phyloP scores from a whole-genome alignment of 306 rosid genomes.

The Oxytropis ochrocephala region DNA sequence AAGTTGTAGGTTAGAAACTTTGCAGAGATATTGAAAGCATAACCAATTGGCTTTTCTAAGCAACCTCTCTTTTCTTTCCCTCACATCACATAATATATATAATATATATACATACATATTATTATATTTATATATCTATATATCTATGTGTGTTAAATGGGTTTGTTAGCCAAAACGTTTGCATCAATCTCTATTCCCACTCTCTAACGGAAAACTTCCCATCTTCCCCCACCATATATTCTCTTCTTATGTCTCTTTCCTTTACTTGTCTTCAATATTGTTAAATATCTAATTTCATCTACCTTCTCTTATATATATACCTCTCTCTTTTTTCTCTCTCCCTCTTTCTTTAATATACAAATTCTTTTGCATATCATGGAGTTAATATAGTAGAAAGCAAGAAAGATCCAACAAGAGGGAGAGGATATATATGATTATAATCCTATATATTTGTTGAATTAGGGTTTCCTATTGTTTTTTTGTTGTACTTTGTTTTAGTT shows the following conservation, averaged over 20 bases:
- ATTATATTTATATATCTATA: background rate
- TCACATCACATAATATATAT: background rate
- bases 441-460: slow-evolving; percentile 18
- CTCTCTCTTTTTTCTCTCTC: background rate
- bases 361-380: background rate
- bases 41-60: slow-evolving; percentile 78
- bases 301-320: background rate
- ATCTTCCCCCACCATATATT: slow-evolving; percentile 53
- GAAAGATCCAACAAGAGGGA: slow-evolving; percentile 19
- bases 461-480: slow-evolving; percentile 19
- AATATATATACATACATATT: background rate
- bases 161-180: slow-evolving; percentile 88
- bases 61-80: slow-evolving; percentile 54
- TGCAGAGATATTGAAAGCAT: slow-evolving; percentile 91
- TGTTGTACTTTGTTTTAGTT: background rate
- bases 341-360: background rate
- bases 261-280: slow-evolving; percentile 25
- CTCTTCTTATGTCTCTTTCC: slow-evolving; percentile 26
- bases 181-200: slow-evolving; percentile 70
- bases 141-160: slow-evolving; percentile 29
- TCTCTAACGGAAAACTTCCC: slow-evolving; percentile 86
- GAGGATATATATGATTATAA: background rate
- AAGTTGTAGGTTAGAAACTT: slow-evolving; percentile 96
- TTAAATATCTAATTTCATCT: background rate
- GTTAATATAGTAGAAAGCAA: background rate